Percentiles rank a stretch among this genome's conserved stretches.
Conservation (phyloP, 2,329 filamentous ascomycete genomes). For the Amesomyces nigricolor region DNA sequence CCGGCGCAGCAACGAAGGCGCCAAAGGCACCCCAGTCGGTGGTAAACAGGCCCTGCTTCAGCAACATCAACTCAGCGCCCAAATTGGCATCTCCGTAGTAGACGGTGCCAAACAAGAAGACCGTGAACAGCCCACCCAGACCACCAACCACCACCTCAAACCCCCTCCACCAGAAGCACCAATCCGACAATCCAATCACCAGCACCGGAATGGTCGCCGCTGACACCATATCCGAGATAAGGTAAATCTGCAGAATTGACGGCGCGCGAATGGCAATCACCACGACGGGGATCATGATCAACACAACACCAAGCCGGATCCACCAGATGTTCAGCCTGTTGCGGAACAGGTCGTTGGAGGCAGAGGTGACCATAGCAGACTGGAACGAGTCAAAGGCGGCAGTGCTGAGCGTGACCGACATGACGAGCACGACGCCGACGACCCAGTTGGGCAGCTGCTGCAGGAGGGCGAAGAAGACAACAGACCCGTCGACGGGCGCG, state of each 20-base stretch:
- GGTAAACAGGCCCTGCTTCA: constrained; percentile 68
- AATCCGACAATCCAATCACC: constrained; percentile 63
- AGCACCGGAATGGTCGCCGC: constrained; percentile 70
- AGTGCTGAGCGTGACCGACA: constrained; percentile 71
- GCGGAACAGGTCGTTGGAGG: constrained; percentile 78
- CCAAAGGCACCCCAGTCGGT: constrained; percentile 79
- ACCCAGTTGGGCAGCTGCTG: constrained; percentile 70
- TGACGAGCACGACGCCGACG: constrained; percentile 74
- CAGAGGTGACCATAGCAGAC: constrained; percentile 78
- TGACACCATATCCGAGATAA: constrained; percentile 75
- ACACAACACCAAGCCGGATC: constrained; percentile 63
- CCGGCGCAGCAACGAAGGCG: constrained; percentile 72
- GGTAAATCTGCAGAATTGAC: constrained; percentile 72
- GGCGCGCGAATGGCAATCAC: constrained; percentile 69
- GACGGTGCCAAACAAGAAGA: constrained; percentile 74
- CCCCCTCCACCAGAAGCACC: constrained; percentile 67
- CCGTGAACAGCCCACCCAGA: constrained; percentile 68
- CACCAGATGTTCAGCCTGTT: constrained; percentile 72
- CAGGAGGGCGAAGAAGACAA: constrained; percentile 71
- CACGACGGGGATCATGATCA: constrained; percentile 68
- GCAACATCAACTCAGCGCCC: constrained; percentile 63
- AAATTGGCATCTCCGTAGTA: constrained; percentile 64
- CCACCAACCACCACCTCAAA: constrained; percentile 76
- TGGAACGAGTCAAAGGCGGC: constrained; percentile 77
- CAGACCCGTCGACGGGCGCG: constrained; percentile 54